These are phyloP conservation scores for Erysimum cheiri DNA, from an alignment of 441 rosid genomes.

Conservation along the genomic window DNA sequence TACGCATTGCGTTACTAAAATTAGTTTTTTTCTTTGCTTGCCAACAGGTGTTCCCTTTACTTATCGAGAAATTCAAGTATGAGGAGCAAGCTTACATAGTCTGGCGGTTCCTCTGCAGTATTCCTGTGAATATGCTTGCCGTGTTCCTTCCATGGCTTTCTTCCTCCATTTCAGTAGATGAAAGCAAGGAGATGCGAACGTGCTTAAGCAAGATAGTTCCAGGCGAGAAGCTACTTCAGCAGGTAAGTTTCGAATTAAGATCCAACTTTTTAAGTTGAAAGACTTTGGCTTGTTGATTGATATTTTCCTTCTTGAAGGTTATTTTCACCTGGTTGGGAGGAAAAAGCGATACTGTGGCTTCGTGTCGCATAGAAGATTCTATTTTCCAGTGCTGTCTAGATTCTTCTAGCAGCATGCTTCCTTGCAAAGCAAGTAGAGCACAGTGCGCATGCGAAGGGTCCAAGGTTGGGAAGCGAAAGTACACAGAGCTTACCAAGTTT, in stretches of 20 bases:
- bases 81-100: constrained; percentile 96
- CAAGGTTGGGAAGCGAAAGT: constrained; percentile 64
- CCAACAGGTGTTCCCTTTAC: constrained; percentile 89
- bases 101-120: constrained; percentile 99
- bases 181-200: constrained; percentile 77
- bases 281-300: constrained; percentile 27
- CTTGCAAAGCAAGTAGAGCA: constrained; percentile 46
- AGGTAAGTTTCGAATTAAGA: constrained; percentile 56
- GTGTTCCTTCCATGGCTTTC: constrained; percentile 98
- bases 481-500: constrained; percentile 46
- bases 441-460: constrained; percentile 56
- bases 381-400: constrained; percentile 45
- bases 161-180: constrained; percentile 84
- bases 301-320: constrained; percentile 52
- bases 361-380: constrained; percentile 46
- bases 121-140: constrained; percentile 96
- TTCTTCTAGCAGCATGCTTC: constrained; percentile 50
- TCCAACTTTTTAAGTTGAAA: constrained; percentile 21
- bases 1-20: constrained; percentile 6
- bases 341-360: constrained; percentile 39
- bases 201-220: constrained; percentile 93
- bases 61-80: constrained; percentile 87
- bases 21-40: constrained; percentile 2
- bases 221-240: constrained; percentile 86
- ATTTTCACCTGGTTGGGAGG: constrained; percentile 73